Base-by-base conservation (phyloP, 371 early-diverging fungal genomes). In the Mortierella sp. region DNA sequence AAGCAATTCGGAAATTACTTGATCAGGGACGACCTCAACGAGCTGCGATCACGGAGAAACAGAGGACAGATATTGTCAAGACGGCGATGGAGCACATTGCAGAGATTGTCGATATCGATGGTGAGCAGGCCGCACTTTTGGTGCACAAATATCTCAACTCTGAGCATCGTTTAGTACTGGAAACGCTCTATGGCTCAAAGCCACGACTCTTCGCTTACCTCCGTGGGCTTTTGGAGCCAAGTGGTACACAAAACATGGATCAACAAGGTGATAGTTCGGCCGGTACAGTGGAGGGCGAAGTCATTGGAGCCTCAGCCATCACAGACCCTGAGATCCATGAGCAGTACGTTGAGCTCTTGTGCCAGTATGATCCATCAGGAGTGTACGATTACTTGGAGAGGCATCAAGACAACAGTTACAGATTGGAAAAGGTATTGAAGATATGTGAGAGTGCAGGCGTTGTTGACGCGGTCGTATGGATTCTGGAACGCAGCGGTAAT, bases 391-490 rank as follows among this genome's bases (percentile, higher is more conserved):
- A 85, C 58, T 74, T 91, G 41, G 86, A 86, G 58, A 84, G 86
- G 9, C 84, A 83, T 21, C 80, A 87, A 47, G 86, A 84, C n/a
- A 81, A 82, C 58, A 78, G 84, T 30, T 87, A 89, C 43, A 67
- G 84, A 13, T 64, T 91, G 13, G 86, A 89, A 8, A 80, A 65
- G 2, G 85, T 92, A 4, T 76, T 88, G 18, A 67, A 80, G 38
- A 70, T 83, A 6, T 92, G 92, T 54, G 86, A 87, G 57, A 45
- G 82, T 16, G 65, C 87, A 21, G 85, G 85, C 12, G 87, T 91
- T 1, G 84, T 87, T 24, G 89, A 90, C 66, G 91, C 92, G 0
- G 90, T 89, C 10, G 89, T 92, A 8, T 94, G 94, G 93, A 87
- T 94, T 23, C 81, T 91, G 79, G 92, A 93, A 64, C 81, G 86